These are phyloP conservation scores for Skeletonema marinoi DNA, from an alignment of 108 stramenopile species.

Conservation along the genomic window DNA sequence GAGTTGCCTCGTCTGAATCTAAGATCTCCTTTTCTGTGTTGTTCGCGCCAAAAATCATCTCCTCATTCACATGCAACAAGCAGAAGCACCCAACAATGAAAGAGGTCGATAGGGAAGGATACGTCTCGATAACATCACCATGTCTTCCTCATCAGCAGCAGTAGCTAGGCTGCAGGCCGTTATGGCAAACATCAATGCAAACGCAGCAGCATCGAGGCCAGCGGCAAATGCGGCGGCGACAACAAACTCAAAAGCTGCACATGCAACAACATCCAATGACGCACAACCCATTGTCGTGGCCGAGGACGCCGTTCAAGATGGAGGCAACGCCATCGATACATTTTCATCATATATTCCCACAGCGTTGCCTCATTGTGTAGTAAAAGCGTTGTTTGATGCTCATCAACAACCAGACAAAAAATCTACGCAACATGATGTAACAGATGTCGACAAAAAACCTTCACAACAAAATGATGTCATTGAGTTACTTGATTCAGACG, in stretches of 20 bases:
- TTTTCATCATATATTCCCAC: constrained; percentile 42
- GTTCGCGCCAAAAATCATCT: too few relatives aligned
- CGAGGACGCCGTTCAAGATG: constrained; percentile 42
- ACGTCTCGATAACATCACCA: not conserved
- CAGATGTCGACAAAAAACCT: not conserved
- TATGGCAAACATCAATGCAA: not conserved
- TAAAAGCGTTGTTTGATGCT: constrained; percentile 12
- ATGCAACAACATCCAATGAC: not conserved
- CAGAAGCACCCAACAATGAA: too few relatives aligned
- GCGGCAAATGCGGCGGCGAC: not conserved
- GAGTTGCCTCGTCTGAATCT: too few relatives aligned
- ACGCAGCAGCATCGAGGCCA: not conserved
- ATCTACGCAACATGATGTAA: not conserved
- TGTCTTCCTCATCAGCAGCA: not conserved
- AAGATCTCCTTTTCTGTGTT: too few relatives aligned
- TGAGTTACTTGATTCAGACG: constrained; percentile 15
- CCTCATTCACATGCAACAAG: too few relatives aligned
- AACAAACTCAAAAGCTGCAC: not conserved
- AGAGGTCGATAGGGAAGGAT: too few relatives aligned
- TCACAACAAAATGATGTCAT: not conserved
- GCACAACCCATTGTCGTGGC: constrained; percentile 1
- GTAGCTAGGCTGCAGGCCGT: not conserved
- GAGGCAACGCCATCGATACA: constrained; percentile 50
- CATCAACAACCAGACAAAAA: not conserved
- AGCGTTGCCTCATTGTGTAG: constrained; percentile 31